Evolutionary conservation across 2,329 filamentous ascomycete species (phyloP).

Genomic region (Trichophaea hybrida): DNA sequence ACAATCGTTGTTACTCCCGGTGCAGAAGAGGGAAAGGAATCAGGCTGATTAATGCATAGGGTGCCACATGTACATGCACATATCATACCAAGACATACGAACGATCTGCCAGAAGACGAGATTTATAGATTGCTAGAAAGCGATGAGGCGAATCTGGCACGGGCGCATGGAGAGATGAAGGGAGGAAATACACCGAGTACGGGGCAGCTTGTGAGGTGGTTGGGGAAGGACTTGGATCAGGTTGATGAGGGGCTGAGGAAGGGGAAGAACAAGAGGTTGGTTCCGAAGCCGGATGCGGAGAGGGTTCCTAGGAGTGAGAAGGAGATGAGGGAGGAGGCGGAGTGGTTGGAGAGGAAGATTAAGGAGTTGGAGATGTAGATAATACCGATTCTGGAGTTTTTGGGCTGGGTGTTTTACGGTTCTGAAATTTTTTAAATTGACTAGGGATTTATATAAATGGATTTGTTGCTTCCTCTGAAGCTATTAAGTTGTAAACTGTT

Average conservation of each 20-base stretch:
- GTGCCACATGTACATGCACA: slow-evolving; percentile 90
- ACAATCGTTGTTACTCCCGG: slow-evolving; percentile 45
- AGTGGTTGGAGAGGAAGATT: slow-evolving; percentile 44
- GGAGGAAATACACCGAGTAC: slow-evolving; percentile 24
- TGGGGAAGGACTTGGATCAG: background rate
- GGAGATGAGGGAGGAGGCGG: slow-evolving; percentile 70
- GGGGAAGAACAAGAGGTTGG: slow-evolving; percentile 33
- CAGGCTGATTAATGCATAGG: slow-evolving; percentile 8
- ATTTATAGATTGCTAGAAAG: slow-evolving; percentile 73
- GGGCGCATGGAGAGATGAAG: slow-evolving; percentile 42
- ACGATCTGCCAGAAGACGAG: slow-evolving; percentile 37
- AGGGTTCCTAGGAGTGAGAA: slow-evolving; percentile 52
- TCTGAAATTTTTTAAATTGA: too few species aligned
- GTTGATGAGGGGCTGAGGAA: background rate
- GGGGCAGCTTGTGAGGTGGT: background rate
- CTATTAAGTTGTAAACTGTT: too few species aligned
- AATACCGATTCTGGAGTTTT: too few species aligned
- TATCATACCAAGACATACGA: slow-evolving; percentile 60
- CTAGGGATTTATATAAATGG: too few species aligned
- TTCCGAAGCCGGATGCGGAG: slow-evolving; percentile 52
- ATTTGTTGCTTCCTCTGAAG: too few species aligned
- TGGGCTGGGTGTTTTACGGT: too few species aligned
- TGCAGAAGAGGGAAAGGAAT: background rate
- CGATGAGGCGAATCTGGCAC: slow-evolving; percentile 71
- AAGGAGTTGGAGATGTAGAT: slow-evolving; percentile 25